Percentiles rank a stretch among this genome's conserved stretches.
phyloP scores from a whole-genome alignment of 352 stramenopile species.

The Globisporangium solare region DNA sequence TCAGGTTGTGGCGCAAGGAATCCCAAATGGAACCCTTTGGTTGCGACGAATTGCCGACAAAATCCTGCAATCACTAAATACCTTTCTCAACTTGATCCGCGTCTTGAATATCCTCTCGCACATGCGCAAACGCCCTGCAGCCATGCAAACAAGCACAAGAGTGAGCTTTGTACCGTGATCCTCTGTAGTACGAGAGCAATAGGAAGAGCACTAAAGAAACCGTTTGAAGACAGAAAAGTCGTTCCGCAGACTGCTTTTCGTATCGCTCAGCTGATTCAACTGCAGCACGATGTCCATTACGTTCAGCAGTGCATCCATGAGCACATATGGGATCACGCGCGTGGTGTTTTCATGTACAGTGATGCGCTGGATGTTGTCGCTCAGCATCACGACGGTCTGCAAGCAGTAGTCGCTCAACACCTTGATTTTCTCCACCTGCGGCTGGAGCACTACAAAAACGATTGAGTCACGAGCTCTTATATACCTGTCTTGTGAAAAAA shows the following conservation, averaged over 20 bases:
- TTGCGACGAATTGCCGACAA: conserved; percentile 47
- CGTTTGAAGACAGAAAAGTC: conserved; percentile 77
- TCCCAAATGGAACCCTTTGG: conserved; percentile 60
- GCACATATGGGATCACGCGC: conserved; percentile 49
- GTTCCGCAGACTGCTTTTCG: conserved; percentile 62
- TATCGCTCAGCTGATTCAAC: conserved; percentile 63
- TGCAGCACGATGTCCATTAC: conserved; percentile 60
- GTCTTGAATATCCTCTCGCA: conserved; percentile 34
- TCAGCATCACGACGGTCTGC: conserved; percentile 54
- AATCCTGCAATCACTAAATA: conserved; percentile 58
- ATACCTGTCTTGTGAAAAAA: no score
- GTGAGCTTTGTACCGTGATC: neutral
- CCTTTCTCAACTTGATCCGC: conserved; percentile 42
- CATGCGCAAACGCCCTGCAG: conserved; percentile 42
- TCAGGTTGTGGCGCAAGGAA: conserved; percentile 52
- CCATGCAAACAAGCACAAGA: neutral
- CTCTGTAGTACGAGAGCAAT: no score
- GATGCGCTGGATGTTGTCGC: conserved; percentile 66
- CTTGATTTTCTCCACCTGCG: conserved; percentile 54
- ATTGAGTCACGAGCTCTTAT: no score
- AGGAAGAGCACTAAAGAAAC: conserved; percentile 18
- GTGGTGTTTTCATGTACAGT: conserved; percentile 64
- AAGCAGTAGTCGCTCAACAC: conserved; percentile 48
- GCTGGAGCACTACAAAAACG: conserved; percentile 39
- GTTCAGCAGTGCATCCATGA: conserved; percentile 55